phyloP scores from a whole-genome alignment of 140 eudicot species.

The Flaveria floridana region DNA sequence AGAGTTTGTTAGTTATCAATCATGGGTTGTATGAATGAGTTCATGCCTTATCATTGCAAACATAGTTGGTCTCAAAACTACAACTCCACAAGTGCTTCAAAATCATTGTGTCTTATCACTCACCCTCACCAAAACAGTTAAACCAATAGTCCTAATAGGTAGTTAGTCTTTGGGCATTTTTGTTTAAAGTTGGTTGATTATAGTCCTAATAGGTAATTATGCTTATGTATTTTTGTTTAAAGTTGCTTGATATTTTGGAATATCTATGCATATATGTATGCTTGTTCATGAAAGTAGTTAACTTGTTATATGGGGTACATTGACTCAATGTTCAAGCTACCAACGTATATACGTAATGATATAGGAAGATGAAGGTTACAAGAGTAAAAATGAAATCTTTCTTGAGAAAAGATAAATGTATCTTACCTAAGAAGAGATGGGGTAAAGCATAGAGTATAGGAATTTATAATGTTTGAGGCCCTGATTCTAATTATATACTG shows the following conservation, averaged over 20 bases:
- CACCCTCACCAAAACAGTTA: slow-evolving; percentile 8
- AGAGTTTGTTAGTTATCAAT: not conserved
- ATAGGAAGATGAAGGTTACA: too few species aligned
- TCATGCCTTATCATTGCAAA: not conserved
- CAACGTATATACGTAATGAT: not conserved
- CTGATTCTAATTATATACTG: not conserved
- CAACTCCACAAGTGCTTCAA: not conserved
- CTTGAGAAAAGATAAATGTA: not conserved
- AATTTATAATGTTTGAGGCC: not conserved
- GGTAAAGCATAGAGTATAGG: not conserved
- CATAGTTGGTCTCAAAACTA: not conserved
- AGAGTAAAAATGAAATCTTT: not conserved
- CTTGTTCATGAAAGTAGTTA: not conserved
- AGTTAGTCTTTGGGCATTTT: not conserved
- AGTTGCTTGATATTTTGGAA: not conserved
- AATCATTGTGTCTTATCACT: not conserved
- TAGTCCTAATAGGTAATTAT: slow-evolving; percentile 4
- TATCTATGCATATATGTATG: not conserved
- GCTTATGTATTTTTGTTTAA: not conserved
- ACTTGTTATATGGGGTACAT: slow-evolving; percentile 5
- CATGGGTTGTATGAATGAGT: slow-evolving; percentile 3
- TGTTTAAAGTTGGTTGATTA: not conserved
- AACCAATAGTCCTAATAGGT: not conserved
- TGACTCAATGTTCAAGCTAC: not conserved
- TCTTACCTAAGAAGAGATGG: not conserved